A percentile compares a stretch with the other conserved stretches of the same genome.
Evolutionary conservation across 495 filamentous ascomycete species (phyloP).

Genomic region (Xylaria curta): DNA sequence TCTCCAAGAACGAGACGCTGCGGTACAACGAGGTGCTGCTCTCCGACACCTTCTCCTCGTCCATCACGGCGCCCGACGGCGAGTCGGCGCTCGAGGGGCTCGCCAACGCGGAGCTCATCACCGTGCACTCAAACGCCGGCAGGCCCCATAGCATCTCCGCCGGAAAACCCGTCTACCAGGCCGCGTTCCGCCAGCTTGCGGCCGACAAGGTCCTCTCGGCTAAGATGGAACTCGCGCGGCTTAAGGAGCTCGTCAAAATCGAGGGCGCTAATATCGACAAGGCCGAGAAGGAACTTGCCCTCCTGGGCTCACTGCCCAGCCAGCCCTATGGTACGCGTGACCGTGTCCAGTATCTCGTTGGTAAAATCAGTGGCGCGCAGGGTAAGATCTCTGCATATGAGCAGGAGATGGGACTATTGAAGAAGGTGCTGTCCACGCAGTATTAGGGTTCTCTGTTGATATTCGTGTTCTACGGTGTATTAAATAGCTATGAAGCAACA

Average conservation of each 20-base stretch:
- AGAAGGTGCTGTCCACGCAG: constrained; percentile 60
- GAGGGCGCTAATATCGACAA: constrained; percentile 80
- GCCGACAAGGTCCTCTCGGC: constrained; percentile 74
- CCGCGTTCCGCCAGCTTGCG: constrained; percentile 75
- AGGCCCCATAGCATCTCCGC: constrained; percentile 78
- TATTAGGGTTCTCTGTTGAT: constrained; percentile 13
- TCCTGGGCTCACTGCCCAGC: constrained; percentile 65
- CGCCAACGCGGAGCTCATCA: constrained; percentile 87
- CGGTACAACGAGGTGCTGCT: constrained; percentile 86
- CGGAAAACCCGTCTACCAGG: constrained; percentile 85
- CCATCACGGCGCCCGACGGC: constrained; percentile 55
- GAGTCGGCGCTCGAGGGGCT: constrained; percentile 79
- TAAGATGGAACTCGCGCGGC: constrained; percentile 74
- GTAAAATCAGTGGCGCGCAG: constrained; percentile 75
- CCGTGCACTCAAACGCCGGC: constrained; percentile 72
- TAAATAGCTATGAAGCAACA: background rate
- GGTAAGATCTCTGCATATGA: constrained; percentile 77
- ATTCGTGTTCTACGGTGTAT: background rate
- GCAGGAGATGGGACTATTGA: constrained; percentile 69
- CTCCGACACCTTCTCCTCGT: constrained; percentile 69
- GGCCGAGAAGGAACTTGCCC: constrained; percentile 76
- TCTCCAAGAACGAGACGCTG: constrained; percentile 66
- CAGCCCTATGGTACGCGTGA: constrained; percentile 66
- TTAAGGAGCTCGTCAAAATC: constrained; percentile 68
- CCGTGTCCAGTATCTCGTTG: constrained; percentile 72